Evolutionary conservation across 768 basidiomycete species (phyloP), one percentile per base, ranked within the genome.

Genomic region (Sporobolomyces phaffii): DNA sequence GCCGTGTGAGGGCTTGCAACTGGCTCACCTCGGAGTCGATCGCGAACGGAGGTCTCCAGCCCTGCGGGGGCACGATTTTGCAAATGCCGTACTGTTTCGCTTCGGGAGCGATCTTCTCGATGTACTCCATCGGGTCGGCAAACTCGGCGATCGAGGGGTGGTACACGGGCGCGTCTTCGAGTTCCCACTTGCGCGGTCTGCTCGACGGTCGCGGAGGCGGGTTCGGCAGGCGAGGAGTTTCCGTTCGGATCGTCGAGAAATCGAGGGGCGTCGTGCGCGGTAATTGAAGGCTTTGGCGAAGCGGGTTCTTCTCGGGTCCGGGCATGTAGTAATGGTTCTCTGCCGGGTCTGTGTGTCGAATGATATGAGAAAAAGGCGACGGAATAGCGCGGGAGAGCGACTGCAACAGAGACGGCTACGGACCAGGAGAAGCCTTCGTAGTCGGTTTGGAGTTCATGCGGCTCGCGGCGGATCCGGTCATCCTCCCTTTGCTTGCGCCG

Each of bases 21-120:
- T 3, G 48, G 26, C 86, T 68, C 73, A 91, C 93, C 84, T 92
- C 90, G 22, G 91, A 91, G 76, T 97, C 87, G 49, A 93, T 89
- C 15, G 90, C 87, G 76, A 96, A 98, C 11, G 94, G 90, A 86
- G 96, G 94, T 73, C 87, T 84, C 96, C 96, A 99, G 26, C 84
- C 88, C 62, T 83, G 81, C 2, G 96, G 96, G 68, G 96, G 96
- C 29, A 97, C 84, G 62, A 99, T 85, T 81, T 99, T 99, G 80
- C 90, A 93, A 73, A 99, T 91, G 29, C 96, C 96, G 76, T 84
- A 90, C 52, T 84, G 79, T 76, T 81, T 82, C 1, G 88, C 94
- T 70, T 93, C 88, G 64, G 85, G 85, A 2, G 77, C 74, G 49
- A 80, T 77, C 34, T 68, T 68, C 76, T 84, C 85, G 77, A 99